Base-by-base conservation (phyloP, 306 rosid genomes). In the Bauhinia variegata region DNA sequence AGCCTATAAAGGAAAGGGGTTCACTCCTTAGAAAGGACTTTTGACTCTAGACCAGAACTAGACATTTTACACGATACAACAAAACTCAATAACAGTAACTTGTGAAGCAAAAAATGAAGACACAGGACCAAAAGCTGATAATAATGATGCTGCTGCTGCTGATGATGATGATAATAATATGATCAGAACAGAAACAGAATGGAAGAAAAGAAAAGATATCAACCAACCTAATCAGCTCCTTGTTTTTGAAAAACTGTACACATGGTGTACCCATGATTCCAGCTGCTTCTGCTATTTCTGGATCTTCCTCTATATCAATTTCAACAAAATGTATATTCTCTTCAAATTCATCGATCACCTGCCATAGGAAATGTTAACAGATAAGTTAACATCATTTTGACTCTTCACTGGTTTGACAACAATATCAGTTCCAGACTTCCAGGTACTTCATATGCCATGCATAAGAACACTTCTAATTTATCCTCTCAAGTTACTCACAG, bases 191-290 rank as follows among this genome's bases (percentile, higher is more conserved):
- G n/a, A n/a, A n/a, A n/a, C n/a, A 31, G 42, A n/a, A 34, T 4
- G 4, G 14, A n/a, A 23, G 41, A 63, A 53, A 68, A 74, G 71
- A 60, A 47, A 41, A 68, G 16, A 33, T 62, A 67, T 46, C 28
- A 70, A 63, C 89, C 77, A 38, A 87, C 98, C 83, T 70, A 68
- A 92, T 47, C 92, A 85, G 87, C 75, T 89, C 96, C 83, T 89
- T 92, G 70, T 87, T 92, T 82, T 92, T 92, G 78, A 89, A 92
- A 80, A 80, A 92, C 82, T 92, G 96, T 79, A 89, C 95, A 46
- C 96, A 89, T n/a, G 96, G 98, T 68, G 98, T 89, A 57, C 98
- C 96, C 98, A 89, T 92, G 79, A 92, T 89, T 57, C 89, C 96
- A 36, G 95, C 98, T 71, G 98, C 98, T 81, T 84, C 98, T 18